These are phyloP conservation scores for Aureobasidium sp. DNA, from an alignment of 2,329 filamentous ascomycete species.

Conservation along the genomic window DNA sequence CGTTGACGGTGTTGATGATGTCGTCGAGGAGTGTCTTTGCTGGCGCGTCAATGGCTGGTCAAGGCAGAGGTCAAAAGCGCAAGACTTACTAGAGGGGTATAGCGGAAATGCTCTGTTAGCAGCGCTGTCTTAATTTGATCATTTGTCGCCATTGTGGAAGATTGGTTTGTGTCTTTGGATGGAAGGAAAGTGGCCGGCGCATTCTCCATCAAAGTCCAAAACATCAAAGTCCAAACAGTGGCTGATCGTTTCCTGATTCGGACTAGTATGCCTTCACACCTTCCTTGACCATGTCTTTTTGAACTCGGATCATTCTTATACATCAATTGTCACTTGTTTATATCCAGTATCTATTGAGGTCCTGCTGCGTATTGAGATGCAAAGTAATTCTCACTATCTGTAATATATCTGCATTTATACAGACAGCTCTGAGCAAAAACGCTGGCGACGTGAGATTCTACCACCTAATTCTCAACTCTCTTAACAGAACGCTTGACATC, in stretches of 20 bases:
- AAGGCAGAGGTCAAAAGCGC: too few relatives aligned
- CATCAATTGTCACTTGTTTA: too few relatives aligned
- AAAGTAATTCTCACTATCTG: too few relatives aligned
- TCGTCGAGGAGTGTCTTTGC: constrained; percentile 78
- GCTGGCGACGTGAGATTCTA: too few relatives aligned
- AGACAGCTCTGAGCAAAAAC: too few relatives aligned
- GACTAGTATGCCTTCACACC: not conserved
- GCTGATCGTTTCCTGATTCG: not conserved
- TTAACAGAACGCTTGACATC: constrained; percentile 58
- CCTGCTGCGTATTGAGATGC: too few relatives aligned
- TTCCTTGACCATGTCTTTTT: not conserved
- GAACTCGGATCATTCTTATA: too few relatives aligned
- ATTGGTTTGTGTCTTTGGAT: not conserved
- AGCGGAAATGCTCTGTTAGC: constrained; percentile 91
- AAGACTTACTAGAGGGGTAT: constrained; percentile 72
- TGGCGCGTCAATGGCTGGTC: not conserved
- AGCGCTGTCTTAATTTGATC: constrained; percentile 49
- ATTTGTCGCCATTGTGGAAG: constrained; percentile 30
- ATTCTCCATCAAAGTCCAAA: not conserved
- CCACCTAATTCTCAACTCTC: constrained; percentile 42
- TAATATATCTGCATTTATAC: too few relatives aligned
- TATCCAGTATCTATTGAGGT: too few relatives aligned
- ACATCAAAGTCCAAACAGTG: constrained; percentile 7
- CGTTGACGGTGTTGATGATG: constrained; percentile 94
- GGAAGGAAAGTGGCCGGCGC: not conserved